phyloP scores from a whole-genome alignment of 768 basidiomycete genomes.

The Suillus sp. region DNA sequence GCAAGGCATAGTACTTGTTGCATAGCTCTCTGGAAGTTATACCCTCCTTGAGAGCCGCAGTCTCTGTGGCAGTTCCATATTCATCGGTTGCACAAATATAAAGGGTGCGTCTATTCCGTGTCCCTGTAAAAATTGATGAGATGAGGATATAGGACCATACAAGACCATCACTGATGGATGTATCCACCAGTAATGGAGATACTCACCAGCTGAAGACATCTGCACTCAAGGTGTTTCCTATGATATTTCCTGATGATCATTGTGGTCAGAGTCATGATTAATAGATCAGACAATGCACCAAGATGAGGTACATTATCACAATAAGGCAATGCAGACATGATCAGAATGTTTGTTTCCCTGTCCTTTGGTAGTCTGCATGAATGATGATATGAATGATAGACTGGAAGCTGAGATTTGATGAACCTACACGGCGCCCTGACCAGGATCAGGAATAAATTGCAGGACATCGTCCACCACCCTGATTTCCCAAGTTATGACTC shows the following conservation, averaged over 20 bases:
- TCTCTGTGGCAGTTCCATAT: slow-evolving; percentile 99
- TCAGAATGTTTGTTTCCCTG: slow-evolving; percentile 85
- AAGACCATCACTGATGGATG: slow-evolving; percentile 47
- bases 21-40: slow-evolving; percentile 79
- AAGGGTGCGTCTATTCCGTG: slow-evolving; percentile 84
- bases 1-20: slow-evolving; percentile 87
- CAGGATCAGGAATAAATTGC: slow-evolving; percentile 54
- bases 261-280: slow-evolving; percentile 1
- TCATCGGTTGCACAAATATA: slow-evolving; percentile 99
- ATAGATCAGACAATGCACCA: slow-evolving; percentile 49
- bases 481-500: slow-evolving; percentile 54
- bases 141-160: slow-evolving; percentile 24
- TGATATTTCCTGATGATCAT: slow-evolving; percentile 68
- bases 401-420: neutral
- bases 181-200: slow-evolving; percentile 39
- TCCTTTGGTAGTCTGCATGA: slow-evolving; percentile 67
- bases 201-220: slow-evolving; percentile 94
- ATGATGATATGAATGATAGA: slow-evolving; percentile 1
- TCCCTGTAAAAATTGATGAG: slow-evolving; percentile 36
- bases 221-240: slow-evolving; percentile 94
- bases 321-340: slow-evolving; percentile 95
- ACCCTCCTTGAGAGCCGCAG: slow-evolving; percentile 92
- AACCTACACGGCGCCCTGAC: slow-evolving; percentile 49
- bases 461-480: slow-evolving; percentile 58
- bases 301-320: slow-evolving; percentile 98